A percentile compares a stretch with the other conserved stretches of the same genome.
These are phyloP conservation scores for Eucalyptus curtisii DNA, from an alignment of 345 rosid species.

Conservation along the genomic window DNA sequence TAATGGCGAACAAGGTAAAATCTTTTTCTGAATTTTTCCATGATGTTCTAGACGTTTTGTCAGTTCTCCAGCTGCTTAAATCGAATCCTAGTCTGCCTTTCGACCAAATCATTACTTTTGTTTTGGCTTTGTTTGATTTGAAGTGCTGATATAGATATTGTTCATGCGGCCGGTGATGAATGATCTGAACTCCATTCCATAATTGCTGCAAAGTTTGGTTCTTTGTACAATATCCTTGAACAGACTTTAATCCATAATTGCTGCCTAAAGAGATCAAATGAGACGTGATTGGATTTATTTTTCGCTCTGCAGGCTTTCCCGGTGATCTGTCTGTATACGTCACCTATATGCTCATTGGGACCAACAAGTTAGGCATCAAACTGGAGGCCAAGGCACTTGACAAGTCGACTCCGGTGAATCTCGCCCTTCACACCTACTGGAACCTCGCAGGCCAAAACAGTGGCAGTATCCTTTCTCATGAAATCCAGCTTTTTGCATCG, in stretches of 20 bases:
- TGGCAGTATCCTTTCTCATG: conserved; percentile 54
- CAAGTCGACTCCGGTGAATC: conserved; percentile 61
- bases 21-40: not conserved
- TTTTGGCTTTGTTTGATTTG: not conserved
- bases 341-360: conserved; percentile 41
- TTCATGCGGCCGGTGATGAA: not conserved
- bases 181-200: not conserved
- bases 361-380: conserved; percentile 36
- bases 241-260: not conserved
- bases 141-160: not conserved
- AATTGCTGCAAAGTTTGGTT: not conserved
- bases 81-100: not conserved
- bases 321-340: conserved; percentile 49
- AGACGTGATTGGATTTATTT: not conserved
- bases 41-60: not conserved
- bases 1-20: conserved; percentile 65
- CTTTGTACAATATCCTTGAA: not conserved
- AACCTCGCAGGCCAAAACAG: conserved; percentile 64
- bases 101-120: not conserved
- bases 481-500: conserved; percentile 34
- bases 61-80: not conserved
- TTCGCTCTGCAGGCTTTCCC: conserved; percentile 45
- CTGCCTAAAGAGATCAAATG: not conserved
- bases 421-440: conserved; percentile 80
- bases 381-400: conserved; percentile 46